A percentile compares a stretch with the other conserved stretches of the same genome.
Conservation (phyloP, 1,284 basidiomycete genomes). For the Salmacisia buchloeana region DNA sequence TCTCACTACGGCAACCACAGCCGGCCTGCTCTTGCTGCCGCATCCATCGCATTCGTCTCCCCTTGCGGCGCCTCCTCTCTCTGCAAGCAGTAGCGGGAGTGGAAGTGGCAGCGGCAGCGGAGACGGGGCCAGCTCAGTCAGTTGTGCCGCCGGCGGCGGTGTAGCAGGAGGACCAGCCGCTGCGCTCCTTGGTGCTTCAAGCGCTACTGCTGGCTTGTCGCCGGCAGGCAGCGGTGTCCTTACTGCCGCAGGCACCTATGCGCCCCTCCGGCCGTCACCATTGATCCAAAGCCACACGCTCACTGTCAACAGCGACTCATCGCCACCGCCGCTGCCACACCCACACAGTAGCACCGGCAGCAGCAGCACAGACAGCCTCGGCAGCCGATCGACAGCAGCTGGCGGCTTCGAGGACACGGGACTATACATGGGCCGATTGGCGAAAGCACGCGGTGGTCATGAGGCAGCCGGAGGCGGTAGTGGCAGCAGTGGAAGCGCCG, state of each 20-base stretch:
- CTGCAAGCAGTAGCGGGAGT: background rate
- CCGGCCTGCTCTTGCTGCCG: background rate
- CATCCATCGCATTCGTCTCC: background rate
- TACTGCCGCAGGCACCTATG: background rate
- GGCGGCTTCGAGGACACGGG: too few species aligned
- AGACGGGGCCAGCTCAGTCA: too few species aligned
- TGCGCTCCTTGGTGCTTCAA: background rate
- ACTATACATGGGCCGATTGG: too few species aligned
- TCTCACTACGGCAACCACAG: background rate
- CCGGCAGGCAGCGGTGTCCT: background rate
- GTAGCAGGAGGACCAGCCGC: background rate
- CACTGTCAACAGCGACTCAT: background rate
- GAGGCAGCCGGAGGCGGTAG: too few species aligned
- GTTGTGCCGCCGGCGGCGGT: background rate
- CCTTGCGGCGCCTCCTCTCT: background rate
- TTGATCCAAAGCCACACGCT: constrained; percentile 8
- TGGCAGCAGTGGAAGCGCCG: too few species aligned
- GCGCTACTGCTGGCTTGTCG: background rate
- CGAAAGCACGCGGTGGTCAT: too few species aligned
- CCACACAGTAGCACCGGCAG: background rate
- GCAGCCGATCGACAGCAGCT: too few species aligned
- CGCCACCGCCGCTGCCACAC: too few species aligned
- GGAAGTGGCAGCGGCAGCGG: background rate
- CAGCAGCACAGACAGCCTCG: background rate
- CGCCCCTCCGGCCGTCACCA: constrained; percentile 1